A percentile compares a stretch with the other conserved stretches of the same genome.
phyloP scores from a whole-genome alignment of 768 basidiomycete species.

The Amylocystis lapponica region DNA sequence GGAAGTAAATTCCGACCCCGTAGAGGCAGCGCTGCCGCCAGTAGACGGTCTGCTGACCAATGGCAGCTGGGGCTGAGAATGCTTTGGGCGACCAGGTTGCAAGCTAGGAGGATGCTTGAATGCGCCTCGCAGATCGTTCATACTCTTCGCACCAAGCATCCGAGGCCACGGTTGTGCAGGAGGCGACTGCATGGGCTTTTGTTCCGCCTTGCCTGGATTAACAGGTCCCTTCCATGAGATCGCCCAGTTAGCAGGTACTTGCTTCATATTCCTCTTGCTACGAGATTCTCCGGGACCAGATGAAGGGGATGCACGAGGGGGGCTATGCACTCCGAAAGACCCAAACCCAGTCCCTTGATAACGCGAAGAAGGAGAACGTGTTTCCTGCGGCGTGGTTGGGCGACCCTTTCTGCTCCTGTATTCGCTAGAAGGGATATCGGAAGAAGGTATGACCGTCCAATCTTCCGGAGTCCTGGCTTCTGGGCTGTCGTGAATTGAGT shows the following conservation, averaged over 20 bases:
- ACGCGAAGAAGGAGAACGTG: slow-evolving; percentile 9
- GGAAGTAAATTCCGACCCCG: not conserved
- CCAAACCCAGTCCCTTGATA: too few species aligned
- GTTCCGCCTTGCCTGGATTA: slow-evolving; percentile 34
- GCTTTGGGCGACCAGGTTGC: slow-evolving; percentile 24
- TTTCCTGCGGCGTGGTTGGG: slow-evolving; percentile 17
- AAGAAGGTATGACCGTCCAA: slow-evolving; percentile 17
- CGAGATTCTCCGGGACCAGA: slow-evolving; percentile 14
- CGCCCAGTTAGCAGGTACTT: slow-evolving; percentile 43
- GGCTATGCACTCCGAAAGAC: not conserved
- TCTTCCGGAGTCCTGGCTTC: slow-evolving; percentile 4
- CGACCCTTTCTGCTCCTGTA: slow-evolving; percentile 18
- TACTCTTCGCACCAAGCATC: slow-evolving; percentile 43
- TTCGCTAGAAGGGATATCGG: slow-evolving; percentile 13
- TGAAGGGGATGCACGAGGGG: slow-evolving; percentile 11
- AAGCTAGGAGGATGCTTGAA: slow-evolving; percentile 29
- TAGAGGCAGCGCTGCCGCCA: slow-evolving; percentile 8
- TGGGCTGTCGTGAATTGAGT: too few species aligned
- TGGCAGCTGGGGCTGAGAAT: slow-evolving; percentile 29
- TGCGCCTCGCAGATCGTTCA: slow-evolving; percentile 44
- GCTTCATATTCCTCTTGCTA: slow-evolving; percentile 19
- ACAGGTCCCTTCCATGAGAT: slow-evolving; percentile 45
- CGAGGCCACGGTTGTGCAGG: slow-evolving; percentile 28
- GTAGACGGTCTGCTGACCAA: slow-evolving; percentile 12
- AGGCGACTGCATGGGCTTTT: slow-evolving; percentile 30